Percentiles rank a stretch among this genome's conserved stretches.
phyloP scores from a whole-genome alignment of 805 yeast species.

The Lipomyces lipofer region DNA sequence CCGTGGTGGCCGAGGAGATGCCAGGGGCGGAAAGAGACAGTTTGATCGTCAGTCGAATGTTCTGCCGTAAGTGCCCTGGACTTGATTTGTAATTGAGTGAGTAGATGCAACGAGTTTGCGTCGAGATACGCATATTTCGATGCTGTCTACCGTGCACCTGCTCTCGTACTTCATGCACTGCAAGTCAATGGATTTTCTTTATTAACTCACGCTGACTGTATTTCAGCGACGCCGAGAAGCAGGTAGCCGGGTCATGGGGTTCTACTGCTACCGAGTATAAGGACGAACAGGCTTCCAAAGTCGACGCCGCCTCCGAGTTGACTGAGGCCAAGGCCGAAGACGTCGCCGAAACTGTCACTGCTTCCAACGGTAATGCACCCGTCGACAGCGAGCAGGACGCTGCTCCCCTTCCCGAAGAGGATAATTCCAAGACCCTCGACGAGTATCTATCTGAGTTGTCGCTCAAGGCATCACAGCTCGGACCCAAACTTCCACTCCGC shows the following conservation, averaged over 20 bases:
- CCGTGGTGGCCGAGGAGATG: constrained; percentile 23
- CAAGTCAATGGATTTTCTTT: neutral
- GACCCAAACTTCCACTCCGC: constrained; percentile 37
- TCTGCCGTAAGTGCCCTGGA: constrained; percentile 18
- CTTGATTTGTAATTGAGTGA: neutral
- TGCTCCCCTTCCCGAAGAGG: constrained; percentile 46
- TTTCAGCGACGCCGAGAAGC: constrained; percentile 74
- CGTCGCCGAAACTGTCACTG: constrained; percentile 41
- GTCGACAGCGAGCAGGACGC: constrained; percentile 21
- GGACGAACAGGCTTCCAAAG: constrained; percentile 64
- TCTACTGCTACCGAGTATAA: constrained; percentile 50
- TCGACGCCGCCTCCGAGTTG: constrained; percentile 49
- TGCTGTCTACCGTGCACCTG: too few relatives aligned
- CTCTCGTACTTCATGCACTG: too few relatives aligned
- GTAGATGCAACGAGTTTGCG: neutral
- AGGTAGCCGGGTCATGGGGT: constrained; percentile 85
- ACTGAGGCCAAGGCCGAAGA: constrained; percentile 43
- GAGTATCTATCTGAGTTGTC: constrained; percentile 73
- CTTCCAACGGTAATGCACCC: constrained; percentile 37
- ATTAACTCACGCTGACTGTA: neutral
- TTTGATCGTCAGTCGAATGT: constrained; percentile 71
- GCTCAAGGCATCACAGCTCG: constrained; percentile 22
- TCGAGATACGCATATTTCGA: too few relatives aligned
- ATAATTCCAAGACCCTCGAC: constrained; percentile 65
- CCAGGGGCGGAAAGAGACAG: constrained; percentile 19